These are phyloP conservation scores for Amanita rubescens DNA, from an alignment of 768 basidiomycete species.

Conservation along the genomic window DNA sequence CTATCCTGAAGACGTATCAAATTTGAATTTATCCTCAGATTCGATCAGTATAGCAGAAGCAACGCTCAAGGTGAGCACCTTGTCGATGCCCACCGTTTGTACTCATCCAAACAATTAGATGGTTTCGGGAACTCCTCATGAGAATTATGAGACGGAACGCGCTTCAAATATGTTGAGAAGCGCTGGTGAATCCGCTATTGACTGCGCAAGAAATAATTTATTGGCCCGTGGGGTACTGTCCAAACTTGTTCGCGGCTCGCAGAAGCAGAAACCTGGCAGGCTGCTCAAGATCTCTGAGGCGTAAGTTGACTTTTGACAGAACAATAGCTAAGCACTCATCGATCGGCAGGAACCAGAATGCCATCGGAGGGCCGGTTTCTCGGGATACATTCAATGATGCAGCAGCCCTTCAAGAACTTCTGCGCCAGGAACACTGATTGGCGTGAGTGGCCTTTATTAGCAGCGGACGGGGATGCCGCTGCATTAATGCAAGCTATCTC, in stretches of 20 bases:
- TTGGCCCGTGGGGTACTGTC: slow-evolving; percentile 60
- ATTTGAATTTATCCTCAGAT: slow-evolving; percentile 26
- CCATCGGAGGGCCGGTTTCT: slow-evolving; percentile 55
- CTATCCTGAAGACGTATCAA: slow-evolving; percentile 28
- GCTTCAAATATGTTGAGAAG: slow-evolving; percentile 51
- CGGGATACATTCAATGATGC: slow-evolving; percentile 71
- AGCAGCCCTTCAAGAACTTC: slow-evolving; percentile 49
- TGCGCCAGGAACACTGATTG: slow-evolving; percentile 42
- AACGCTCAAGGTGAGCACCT: slow-evolving; percentile 52
- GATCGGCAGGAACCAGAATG: slow-evolving; percentile 52
- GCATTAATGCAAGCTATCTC: slow-evolving; percentile 78
- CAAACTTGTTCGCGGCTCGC: slow-evolving; percentile 54
- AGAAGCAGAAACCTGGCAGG: slow-evolving; percentile 63
- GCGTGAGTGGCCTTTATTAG: slow-evolving; percentile 74
- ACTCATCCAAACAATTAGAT: slow-evolving; percentile 42
- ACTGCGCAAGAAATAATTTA: slow-evolving; percentile 50
- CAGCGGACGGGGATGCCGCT: slow-evolving; percentile 76
- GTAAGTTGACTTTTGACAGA: slow-evolving; percentile 24
- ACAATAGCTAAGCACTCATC: slow-evolving; percentile 1
- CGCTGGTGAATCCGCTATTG: slow-evolving; percentile 49
- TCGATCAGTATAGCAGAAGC: slow-evolving; percentile 52
- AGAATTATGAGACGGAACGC: slow-evolving; percentile 53
- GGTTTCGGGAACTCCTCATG: slow-evolving; percentile 66
- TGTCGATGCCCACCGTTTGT: not conserved
- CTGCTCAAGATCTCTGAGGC: slow-evolving; percentile 70